phyloP scores from a whole-genome alignment of 768 basidiomycete species.

The Russula sp. region DNA sequence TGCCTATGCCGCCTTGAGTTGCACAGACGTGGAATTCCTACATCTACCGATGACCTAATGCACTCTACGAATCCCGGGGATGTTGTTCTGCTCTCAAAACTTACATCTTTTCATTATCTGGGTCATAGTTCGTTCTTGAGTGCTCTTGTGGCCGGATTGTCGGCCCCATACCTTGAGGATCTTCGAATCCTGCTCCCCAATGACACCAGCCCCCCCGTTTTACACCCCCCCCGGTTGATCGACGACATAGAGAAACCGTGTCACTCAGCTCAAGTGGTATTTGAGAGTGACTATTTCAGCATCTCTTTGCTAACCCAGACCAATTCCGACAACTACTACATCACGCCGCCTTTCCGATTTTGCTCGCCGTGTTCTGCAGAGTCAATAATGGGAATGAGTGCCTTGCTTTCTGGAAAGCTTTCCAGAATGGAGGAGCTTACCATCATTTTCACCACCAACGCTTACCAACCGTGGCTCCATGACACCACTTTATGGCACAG shows the following conservation, averaged over 20 bases:
- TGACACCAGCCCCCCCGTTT: background rate
- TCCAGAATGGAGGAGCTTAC: background rate
- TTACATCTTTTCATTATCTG: background rate
- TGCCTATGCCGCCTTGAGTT: background rate
- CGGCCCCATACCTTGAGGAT: background rate
- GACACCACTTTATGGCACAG: background rate
- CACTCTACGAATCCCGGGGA: background rate
- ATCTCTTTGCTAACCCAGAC: background rate
- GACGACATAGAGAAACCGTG: background rate
- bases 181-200: background rate
- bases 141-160: background rate
- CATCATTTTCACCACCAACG: background rate
- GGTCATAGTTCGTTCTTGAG: background rate
- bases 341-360: background rate
- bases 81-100: background rate
- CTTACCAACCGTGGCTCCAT: background rate
- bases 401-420: background rate
- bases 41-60: background rate
- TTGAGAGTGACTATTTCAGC: rapidly evolving
- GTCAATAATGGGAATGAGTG: background rate
- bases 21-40: too few relatives aligned
- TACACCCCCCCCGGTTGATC: background rate
- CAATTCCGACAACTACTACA: too few relatives aligned
- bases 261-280: background rate
- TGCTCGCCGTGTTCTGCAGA: background rate